Evolutionary conservation across 129 eudicot species (phyloP), one percentile per base, ranked within the genome.

Genomic region (Dittrichia graveolens): DNA sequence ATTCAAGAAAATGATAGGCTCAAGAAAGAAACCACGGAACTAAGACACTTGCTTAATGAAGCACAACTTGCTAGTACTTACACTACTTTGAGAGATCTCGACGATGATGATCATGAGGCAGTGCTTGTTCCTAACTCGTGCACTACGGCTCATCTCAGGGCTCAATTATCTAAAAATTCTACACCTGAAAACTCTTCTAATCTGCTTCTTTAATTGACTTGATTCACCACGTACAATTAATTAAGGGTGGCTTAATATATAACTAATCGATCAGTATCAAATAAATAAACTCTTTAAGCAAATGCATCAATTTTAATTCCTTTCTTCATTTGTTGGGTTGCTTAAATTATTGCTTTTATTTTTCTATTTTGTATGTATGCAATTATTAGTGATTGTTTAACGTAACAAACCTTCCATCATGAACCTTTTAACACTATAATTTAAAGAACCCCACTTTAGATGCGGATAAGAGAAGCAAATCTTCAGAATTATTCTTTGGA

Each of bases 21-120:
- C n/a, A 92, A 89, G 79, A 89, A 89, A 79, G 98, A 92, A 71
- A 73, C 88, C 46, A 79, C 77, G 3, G 96, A 83, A 7, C 80
- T 92, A 57, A 70, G 79, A 18, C 83, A 85, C 34, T 65, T 89
- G 79, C 70, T 93, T n/a, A 74, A 63, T 60, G 91, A 83, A 65
- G 78, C 86, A 14, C 95, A 87, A 61, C 84, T 88, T 67, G 83
- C 75, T 10, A 79, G 65, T 38, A 70, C 92, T 55, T 88, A 77
- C 67, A 70, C 73, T 69, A 73, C 60, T 65, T 69, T 88, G 67
- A 84, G 79, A 69, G 97, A 88, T 71, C 80, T 86, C 61, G 89
- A 84, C 39, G 91, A 83, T 46, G 77, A 52, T 68, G 10, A 71
- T 69, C 46, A 77, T 6, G 81, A 70, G 46, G 81, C 16, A 18